phyloP scores from a whole-genome alignment of 768 basidiomycete genomes.

The Lyophyllum decastes region DNA sequence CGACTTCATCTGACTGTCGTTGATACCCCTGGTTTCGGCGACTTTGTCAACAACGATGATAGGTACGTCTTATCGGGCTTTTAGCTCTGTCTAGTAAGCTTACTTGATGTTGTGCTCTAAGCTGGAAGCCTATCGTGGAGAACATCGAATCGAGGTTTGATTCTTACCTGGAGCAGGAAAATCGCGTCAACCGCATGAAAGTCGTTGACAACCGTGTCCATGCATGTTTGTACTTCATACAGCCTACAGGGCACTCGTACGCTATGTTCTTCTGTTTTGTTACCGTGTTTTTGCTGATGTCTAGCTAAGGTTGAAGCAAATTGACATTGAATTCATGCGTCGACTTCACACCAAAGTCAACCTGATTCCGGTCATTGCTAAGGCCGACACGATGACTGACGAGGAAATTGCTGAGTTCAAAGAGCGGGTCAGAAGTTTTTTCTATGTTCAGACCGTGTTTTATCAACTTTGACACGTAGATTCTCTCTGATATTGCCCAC shows the following conservation, averaged over 20 bases:
- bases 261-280: slow-evolving; percentile 30
- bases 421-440: slow-evolving; percentile 62
- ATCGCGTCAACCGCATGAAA: slow-evolving; percentile 93
- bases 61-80: slow-evolving; percentile 54
- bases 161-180: slow-evolving; percentile 97
- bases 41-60: slow-evolving; percentile 99
- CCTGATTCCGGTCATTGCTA: slow-evolving; percentile 97
- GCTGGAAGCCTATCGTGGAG: slow-evolving; percentile 98
- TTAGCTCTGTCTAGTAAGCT: slow-evolving; percentile 14
- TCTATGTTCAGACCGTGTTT: slow-evolving; percentile 7
- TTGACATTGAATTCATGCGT: slow-evolving; percentile 99
- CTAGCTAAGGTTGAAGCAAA: slow-evolving; percentile 82
- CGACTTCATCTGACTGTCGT: slow-evolving; percentile 97
- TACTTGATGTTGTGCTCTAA: slow-evolving; percentile 31
- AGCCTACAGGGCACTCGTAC: slow-evolving; percentile 97
- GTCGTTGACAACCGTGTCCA: slow-evolving; percentile 97
- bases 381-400: slow-evolving; percentile 96
- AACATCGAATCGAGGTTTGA: slow-evolving; percentile 98
- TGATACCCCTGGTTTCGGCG: slow-evolving; percentile 98
- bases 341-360: slow-evolving; percentile 97
- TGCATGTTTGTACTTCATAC: slow-evolving; percentile 98
- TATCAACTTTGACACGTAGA: slow-evolving; percentile 42
- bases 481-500: slow-evolving; percentile 89
- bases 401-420: slow-evolving; percentile 95
- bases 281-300: slow-evolving; percentile 2